phyloP scores from a whole-genome alignment of 305 asterid genomes.

The Stenogyne calaminthoides region DNA sequence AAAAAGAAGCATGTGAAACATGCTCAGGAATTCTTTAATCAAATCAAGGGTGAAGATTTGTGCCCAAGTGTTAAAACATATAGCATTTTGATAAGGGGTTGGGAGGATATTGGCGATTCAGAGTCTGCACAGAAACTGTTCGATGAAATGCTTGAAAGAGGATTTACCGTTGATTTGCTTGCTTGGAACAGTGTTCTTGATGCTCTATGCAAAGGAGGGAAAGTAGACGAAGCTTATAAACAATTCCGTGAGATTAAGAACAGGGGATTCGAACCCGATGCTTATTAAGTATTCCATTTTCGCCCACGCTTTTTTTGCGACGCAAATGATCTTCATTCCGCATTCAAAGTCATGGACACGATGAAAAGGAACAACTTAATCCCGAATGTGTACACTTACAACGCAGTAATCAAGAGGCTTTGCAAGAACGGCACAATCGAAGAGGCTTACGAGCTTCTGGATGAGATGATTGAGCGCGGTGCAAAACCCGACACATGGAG shows the following conservation, averaged over 20 bases:
- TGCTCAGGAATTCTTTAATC: conserved; percentile 78
- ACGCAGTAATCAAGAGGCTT: conserved; percentile 67
- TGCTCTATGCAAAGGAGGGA: conserved; percentile 76
- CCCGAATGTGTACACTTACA: conserved; percentile 79
- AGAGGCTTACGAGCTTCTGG: conserved; percentile 73
- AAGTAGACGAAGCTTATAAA: conserved; percentile 66
- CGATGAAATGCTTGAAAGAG: conserved; percentile 81
- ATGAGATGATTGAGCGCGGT: conserved; percentile 64
- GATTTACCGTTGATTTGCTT: conserved; percentile 59
- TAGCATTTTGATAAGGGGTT: conserved; percentile 81
- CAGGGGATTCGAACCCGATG: conserved; percentile 75
- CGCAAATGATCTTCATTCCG: conserved; percentile 64
- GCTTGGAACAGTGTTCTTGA: conserved; percentile 76
- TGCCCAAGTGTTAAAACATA: conserved; percentile 58
- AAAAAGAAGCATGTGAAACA: conserved; percentile 65
- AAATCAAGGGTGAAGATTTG: conserved; percentile 45
- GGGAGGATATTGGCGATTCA: conserved; percentile 73
- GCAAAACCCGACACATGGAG: conserved; percentile 75
- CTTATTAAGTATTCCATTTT: conserved; percentile 76
- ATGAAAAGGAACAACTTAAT: conserved; percentile 68
- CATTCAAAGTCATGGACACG: conserved; percentile 69
- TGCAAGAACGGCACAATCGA: conserved; percentile 63
- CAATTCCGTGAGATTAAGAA: conserved; percentile 55
- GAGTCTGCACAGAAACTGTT: conserved; percentile 56
- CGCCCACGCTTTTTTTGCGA: conserved; percentile 61